phyloP scores from a whole-genome alignment of 306 rosid species.

The Canavalia gladiata region DNA sequence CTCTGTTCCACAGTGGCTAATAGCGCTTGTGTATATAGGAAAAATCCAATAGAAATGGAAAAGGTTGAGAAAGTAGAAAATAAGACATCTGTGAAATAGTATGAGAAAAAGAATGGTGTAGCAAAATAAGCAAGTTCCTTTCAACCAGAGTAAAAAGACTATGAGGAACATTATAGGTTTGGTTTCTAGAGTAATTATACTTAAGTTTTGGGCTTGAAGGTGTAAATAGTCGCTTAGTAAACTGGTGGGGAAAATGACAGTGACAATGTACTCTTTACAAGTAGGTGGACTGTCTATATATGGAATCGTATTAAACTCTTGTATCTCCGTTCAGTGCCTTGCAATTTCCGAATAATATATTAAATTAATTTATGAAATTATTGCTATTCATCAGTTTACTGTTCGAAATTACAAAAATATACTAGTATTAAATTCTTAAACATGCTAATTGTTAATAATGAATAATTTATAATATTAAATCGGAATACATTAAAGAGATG shows the following conservation, averaged over 20 bases:
- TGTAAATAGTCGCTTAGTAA: slow-evolving; percentile 59
- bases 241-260: slow-evolving; percentile 16
- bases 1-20: slow-evolving; percentile 28
- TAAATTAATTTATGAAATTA: not conserved
- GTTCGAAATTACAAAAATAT: not conserved
- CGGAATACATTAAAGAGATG: not conserved
- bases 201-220: slow-evolving; percentile 62
- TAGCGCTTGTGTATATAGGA: slow-evolving; percentile 64
- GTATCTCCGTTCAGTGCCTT: not conserved
- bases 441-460: no score
- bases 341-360: not conserved
- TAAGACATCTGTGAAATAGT: slow-evolving; percentile 52
- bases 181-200: slow-evolving; percentile 57
- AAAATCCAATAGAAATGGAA: slow-evolving; percentile 56
- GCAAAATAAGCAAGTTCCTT: slow-evolving; percentile 46
- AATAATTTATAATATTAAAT: no score
- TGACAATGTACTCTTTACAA: slow-evolving; percentile 60
- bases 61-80: slow-evolving; percentile 51
- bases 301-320: slow-evolving; percentile 38
- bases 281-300: slow-evolving; percentile 49
- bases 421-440: no score
- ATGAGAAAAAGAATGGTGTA: slow-evolving; percentile 41
- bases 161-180: slow-evolving; percentile 35
- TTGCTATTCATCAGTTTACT: not conserved
- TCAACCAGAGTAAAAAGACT: slow-evolving; percentile 33